A percentile compares a stretch with the other conserved stretches of the same genome.
phyloP scores from a whole-genome alignment of 768 basidiomycete species.

The Leccinellum albellum region DNA sequence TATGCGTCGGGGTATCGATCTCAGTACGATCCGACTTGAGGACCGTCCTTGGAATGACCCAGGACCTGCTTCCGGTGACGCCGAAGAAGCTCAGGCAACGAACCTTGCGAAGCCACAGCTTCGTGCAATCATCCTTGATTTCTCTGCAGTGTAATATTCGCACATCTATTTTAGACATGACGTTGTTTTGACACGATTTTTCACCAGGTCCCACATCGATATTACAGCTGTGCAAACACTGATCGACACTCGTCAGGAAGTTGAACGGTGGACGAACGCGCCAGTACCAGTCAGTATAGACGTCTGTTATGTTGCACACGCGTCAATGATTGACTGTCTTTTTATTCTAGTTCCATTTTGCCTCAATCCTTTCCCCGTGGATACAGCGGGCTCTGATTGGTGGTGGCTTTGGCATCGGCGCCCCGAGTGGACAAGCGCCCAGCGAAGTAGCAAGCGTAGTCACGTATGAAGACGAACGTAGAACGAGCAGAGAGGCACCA shows the following conservation, averaged over 20 bases:
- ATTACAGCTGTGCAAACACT: conserved; percentile 89
- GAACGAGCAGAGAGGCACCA: conserved; percentile 1
- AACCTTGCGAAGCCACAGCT: conserved; percentile 62
- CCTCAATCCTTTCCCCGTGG: conserved; percentile 89
- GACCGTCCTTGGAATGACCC: conserved; percentile 96
- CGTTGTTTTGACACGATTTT: not conserved
- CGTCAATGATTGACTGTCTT: not conserved
- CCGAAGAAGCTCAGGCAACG: conserved; percentile 43
- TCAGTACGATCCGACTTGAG: conserved; percentile 53
- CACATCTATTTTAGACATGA: not conserved
- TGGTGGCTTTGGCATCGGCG: conserved; percentile 85
- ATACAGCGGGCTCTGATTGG: conserved; percentile 84
- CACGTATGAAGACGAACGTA: conserved; percentile 49
- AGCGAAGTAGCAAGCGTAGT: conserved; percentile 76
- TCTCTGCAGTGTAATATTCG: conserved; percentile 64
- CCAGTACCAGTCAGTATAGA: conserved; percentile 56
- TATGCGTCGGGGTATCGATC: conserved; percentile 74
- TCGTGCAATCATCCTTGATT: conserved; percentile 88
- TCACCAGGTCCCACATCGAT: conserved; percentile 74
- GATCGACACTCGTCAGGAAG: conserved; percentile 79
- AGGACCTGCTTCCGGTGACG: conserved; percentile 54
- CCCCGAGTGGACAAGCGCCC: conserved; percentile 33
- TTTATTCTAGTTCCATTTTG: conserved; percentile 80
- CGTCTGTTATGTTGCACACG: not conserved
- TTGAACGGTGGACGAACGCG: conserved; percentile 84